A percentile compares a stretch with the other conserved stretches of the same genome.
phyloP scores from a whole-genome alignment of 2,329 filamentous ascomycete species.

The Pseudocercospora pini-densiflorae region DNA sequence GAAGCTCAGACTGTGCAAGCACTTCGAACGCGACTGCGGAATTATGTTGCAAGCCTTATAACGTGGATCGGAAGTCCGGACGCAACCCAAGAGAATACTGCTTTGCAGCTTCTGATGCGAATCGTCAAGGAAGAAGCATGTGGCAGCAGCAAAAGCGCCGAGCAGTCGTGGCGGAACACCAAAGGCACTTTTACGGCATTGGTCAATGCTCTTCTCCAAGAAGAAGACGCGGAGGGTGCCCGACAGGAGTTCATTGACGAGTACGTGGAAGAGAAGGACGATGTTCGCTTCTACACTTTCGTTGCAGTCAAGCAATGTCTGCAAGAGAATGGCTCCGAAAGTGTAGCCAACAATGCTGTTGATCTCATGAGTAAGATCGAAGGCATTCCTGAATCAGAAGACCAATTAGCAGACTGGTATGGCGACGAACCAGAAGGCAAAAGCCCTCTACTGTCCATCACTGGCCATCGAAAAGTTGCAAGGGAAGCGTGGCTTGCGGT shows the following conservation, averaged over 20 bases:
- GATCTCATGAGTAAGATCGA: conserved; percentile 70
- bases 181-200: conserved; percentile 65
- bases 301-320: conserved; percentile 66
- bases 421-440: conserved; percentile 67
- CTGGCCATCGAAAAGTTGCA: conserved; percentile 75
- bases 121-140: conserved; percentile 77
- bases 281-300: conserved; percentile 84
- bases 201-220: conserved; percentile 64
- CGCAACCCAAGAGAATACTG: conserved; percentile 67
- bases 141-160: conserved; percentile 52
- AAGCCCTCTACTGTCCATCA: conserved; percentile 67
- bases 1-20: conserved; percentile 76
- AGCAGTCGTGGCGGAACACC: conserved; percentile 70
- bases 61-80: conserved; percentile 65
- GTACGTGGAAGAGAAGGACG: conserved; percentile 79
- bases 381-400: conserved; percentile 68
- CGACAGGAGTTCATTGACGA: conserved; percentile 76
- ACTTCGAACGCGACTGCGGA: conserved; percentile 74
- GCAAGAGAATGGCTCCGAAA: conserved; percentile 27
- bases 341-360: conserved; percentile 62
- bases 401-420: conserved; percentile 73
- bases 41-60: conserved; percentile 63
- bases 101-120: conserved; percentile 80
- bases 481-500: conserved; percentile 87
- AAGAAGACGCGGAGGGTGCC: conserved; percentile 62